Conservation (phyloP, 2,329 filamentous ascomycete genomes). For the Ceratocystis harringtonii region DNA sequence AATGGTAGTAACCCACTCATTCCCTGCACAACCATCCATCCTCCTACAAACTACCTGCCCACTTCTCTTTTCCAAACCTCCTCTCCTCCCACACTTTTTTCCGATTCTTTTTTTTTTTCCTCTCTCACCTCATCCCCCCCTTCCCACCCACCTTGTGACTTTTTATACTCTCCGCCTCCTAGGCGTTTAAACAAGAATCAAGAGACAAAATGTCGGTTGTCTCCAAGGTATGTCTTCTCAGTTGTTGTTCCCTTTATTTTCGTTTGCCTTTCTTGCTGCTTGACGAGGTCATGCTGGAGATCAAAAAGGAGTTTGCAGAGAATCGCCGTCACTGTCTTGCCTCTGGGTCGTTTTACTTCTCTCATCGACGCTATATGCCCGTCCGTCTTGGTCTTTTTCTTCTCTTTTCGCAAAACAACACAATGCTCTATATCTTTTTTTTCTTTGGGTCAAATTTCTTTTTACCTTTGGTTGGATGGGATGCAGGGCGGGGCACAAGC, state of each 20-base stretch:
- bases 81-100: conserved; percentile 15
- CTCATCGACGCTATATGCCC: not conserved
- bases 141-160: conserved; percentile 17
- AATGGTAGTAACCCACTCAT: conserved; percentile 11
- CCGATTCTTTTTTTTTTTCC: conserved; percentile 13
- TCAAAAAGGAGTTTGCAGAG: no score
- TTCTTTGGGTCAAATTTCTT: not conserved
- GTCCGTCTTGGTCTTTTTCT: not conserved
- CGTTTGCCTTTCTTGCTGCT: not conserved
- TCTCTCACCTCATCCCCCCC: conserved; percentile 16
- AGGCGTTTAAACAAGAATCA: conserved; percentile 21
- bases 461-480: not conserved
- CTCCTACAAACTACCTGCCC: conserved; percentile 3
- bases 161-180: conserved; percentile 18
- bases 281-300: not conserved
- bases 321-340: not conserved
- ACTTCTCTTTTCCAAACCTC: conserved; percentile 17
- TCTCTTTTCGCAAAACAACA: not conserved
- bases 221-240: conserved; percentile 38
- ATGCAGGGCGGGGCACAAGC: not conserved
- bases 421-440: not conserved
- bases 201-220: conserved; percentile 48
- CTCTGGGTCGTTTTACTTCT: not conserved
- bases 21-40: conserved; percentile 15
- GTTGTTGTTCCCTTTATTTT: not conserved